Conservation (phyloP, 2,329 filamentous ascomycete genomes). For the Alternaria sp. region DNA sequence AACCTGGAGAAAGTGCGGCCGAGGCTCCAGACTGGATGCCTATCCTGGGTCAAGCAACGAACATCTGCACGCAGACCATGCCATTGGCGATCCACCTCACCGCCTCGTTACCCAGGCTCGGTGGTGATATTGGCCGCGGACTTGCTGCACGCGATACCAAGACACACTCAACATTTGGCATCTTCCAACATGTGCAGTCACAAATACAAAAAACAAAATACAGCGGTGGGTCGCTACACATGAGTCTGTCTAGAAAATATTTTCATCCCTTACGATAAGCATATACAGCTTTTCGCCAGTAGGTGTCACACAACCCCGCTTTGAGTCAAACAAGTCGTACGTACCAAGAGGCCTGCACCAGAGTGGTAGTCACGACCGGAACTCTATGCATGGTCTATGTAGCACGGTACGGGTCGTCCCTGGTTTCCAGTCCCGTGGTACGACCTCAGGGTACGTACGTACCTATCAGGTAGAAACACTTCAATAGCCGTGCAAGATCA, state of each 20-base stretch:
- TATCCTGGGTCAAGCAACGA: constrained; percentile 3
- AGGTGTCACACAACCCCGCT: background rate
- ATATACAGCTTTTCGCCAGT: background rate
- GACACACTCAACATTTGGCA: background rate
- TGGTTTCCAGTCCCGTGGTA: background rate
- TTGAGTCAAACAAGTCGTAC: background rate
- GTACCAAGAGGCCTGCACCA: background rate
- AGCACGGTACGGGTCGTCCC: constrained; percentile 5
- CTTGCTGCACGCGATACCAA: constrained; percentile 4
- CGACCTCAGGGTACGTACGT: background rate
- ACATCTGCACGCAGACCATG: background rate
- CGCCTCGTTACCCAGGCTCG: background rate
- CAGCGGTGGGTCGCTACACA: background rate
- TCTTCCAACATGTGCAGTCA: background rate
- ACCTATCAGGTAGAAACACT: background rate
- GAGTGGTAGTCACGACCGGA: background rate
- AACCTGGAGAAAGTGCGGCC: constrained; percentile 19
- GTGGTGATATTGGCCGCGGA: constrained; percentile 1
- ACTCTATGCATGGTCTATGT: background rate
- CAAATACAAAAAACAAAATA: background rate
- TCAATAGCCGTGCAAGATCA: too few relatives aligned
- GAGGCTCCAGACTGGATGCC: background rate
- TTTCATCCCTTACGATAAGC: background rate
- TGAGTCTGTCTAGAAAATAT: background rate
- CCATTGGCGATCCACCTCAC: constrained; percentile 4